Percentiles rank a stretch among this genome's conserved stretches.
Evolutionary conservation across 1,284 basidiomycete genomes (phyloP).

Genomic region (Xanthoconium separans): DNA sequence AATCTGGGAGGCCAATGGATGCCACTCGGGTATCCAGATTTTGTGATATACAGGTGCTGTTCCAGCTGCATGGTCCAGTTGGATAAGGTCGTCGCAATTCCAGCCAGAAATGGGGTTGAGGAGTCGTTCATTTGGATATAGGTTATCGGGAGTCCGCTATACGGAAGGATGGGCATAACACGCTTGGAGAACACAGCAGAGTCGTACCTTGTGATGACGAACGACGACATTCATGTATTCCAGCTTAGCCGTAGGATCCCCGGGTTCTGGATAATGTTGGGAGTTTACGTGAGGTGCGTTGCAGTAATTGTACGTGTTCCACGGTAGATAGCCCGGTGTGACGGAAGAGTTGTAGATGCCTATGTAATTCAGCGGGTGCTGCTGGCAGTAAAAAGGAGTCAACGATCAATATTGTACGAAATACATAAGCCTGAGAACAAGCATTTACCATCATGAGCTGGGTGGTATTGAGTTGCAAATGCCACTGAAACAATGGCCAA

Average conservation of each 20-base stretch:
- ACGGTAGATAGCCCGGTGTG: constrained; percentile 40
- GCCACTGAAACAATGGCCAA: not conserved
- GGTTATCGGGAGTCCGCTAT: constrained; percentile 31
- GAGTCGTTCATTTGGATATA: constrained; percentile 46
- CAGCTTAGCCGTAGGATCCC: constrained; percentile 28
- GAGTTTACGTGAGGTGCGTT: constrained; percentile 51
- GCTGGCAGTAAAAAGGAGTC: constrained; percentile 4
- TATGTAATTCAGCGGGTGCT: constrained; percentile 1
- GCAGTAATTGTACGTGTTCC: constrained; percentile 57
- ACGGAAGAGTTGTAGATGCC: constrained; percentile 42
- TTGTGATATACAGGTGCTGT: constrained; percentile 40
- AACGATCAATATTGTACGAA: not conserved
- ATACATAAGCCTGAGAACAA: not conserved
- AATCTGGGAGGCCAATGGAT: constrained; percentile 49
- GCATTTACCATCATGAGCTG: constrained; percentile 16
- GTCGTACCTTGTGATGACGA: constrained; percentile 46
- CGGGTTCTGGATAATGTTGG: constrained; percentile 36
- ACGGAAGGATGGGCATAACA: not conserved
- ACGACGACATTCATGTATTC: constrained; percentile 45
- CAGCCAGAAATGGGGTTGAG: constrained; percentile 43
- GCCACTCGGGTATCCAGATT: constrained; percentile 39
- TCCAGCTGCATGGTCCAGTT: constrained; percentile 38
- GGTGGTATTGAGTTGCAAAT: too few relatives aligned
- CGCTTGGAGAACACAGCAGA: not conserved
- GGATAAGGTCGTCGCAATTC: constrained; percentile 40